phyloP scores from a whole-genome alignment of 2,329 filamentous ascomycete genomes.

The Aspergillus quadricinctus region DNA sequence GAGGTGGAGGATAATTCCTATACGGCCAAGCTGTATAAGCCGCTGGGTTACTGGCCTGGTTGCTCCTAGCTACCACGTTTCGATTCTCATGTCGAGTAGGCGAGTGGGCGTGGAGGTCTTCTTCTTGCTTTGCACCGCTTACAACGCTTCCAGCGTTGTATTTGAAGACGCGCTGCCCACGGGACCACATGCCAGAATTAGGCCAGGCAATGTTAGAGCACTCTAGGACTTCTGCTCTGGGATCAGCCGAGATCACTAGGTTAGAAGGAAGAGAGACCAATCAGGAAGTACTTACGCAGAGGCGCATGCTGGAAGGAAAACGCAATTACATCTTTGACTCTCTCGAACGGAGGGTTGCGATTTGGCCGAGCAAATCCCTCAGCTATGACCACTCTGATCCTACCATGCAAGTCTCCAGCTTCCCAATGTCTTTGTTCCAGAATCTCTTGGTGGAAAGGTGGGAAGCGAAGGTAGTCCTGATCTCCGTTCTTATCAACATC shows the following conservation, averaged over 20 bases:
- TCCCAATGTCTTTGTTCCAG: slow-evolving; percentile 68
- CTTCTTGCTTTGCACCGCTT: slow-evolving; percentile 40
- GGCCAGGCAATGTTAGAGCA: slow-evolving; percentile 74
- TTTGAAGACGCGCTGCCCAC: slow-evolving; percentile 38
- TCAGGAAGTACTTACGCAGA: slow-evolving; percentile 51
- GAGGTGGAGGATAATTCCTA: slow-evolving; percentile 27
- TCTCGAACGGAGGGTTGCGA: slow-evolving; percentile 53
- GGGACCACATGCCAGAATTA: slow-evolving; percentile 65
- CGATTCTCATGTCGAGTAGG: slow-evolving; percentile 43
- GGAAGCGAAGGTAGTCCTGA: slow-evolving; percentile 63
- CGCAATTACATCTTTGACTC: slow-evolving; percentile 66
- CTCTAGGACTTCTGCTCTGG: slow-evolving; percentile 63
- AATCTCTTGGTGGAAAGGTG: slow-evolving; percentile 64
- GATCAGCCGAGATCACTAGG: slow-evolving; percentile 9
- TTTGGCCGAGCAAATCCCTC: slow-evolving; percentile 61
- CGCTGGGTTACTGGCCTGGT: slow-evolving; percentile 18
- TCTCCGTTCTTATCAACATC: slow-evolving; percentile 54
- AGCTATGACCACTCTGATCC: slow-evolving; percentile 71
- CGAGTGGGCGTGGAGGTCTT: slow-evolving; percentile 61
- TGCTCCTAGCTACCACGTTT: slow-evolving; percentile 14
- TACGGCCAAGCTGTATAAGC: slow-evolving; percentile 26
- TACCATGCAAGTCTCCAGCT: slow-evolving; percentile 64
- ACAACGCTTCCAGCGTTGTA: slow-evolving; percentile 24
- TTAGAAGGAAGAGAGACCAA: not conserved
- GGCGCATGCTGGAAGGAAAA: slow-evolving; percentile 87